A percentile compares a stretch with the other conserved stretches of the same genome.
Evolutionary conservation across 1,139 yeast species (phyloP).

Genomic region (Yamadazyma siamensis): DNA sequence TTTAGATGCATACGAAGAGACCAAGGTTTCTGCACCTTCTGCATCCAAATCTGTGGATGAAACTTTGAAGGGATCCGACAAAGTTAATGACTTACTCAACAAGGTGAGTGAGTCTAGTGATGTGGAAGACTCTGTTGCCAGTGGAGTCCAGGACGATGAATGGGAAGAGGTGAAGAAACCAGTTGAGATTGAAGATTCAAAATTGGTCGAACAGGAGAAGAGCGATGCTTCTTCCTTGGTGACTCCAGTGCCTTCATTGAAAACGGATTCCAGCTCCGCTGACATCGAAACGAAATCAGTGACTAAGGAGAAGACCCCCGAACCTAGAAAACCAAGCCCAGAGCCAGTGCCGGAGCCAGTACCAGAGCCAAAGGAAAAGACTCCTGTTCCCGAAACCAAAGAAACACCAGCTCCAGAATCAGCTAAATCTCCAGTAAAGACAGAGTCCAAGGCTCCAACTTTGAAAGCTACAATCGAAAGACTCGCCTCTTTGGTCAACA

Average conservation of each 20-base stretch:
- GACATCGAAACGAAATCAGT: slow-evolving; percentile 3
- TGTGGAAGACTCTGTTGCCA: slow-evolving; percentile 32
- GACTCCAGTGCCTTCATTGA: slow-evolving; percentile 13
- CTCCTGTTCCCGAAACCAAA: slow-evolving; percentile 8
- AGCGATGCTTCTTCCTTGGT: slow-evolving; percentile 10
- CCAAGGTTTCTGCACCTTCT: slow-evolving; percentile 9
- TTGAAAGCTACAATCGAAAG: slow-evolving; percentile 69
- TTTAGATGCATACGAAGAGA: slow-evolving; percentile 13
- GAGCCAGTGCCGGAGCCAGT: slow-evolving; percentile 10
- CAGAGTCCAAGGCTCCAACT: slow-evolving; percentile 45
- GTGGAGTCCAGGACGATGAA: slow-evolving; percentile 33
- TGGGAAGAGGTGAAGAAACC: slow-evolving; percentile 43
- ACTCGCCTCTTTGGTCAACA: slow-evolving; percentile 52
- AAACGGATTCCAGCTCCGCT: slow-evolving; percentile 2
- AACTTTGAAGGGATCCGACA: slow-evolving; percentile 35
- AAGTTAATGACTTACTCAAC: slow-evolving; percentile 34
- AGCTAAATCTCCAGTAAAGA: slow-evolving; percentile 10
- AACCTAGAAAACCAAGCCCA: slow-evolving; percentile 10
- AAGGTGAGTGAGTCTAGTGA: slow-evolving; percentile 42
- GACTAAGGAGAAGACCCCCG: slow-evolving; percentile 5
- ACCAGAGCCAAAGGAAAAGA: slow-evolving; percentile 11
- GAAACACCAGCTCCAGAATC: slow-evolving; percentile 9
- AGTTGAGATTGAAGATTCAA: slow-evolving; percentile 12
- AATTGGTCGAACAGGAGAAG: slow-evolving; percentile 11
- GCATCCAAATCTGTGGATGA: slow-evolving; percentile 30